Evolutionary conservation across 176 grass and related monocot species (phyloP).

Genomic region (Elaeis guineensis): DNA sequence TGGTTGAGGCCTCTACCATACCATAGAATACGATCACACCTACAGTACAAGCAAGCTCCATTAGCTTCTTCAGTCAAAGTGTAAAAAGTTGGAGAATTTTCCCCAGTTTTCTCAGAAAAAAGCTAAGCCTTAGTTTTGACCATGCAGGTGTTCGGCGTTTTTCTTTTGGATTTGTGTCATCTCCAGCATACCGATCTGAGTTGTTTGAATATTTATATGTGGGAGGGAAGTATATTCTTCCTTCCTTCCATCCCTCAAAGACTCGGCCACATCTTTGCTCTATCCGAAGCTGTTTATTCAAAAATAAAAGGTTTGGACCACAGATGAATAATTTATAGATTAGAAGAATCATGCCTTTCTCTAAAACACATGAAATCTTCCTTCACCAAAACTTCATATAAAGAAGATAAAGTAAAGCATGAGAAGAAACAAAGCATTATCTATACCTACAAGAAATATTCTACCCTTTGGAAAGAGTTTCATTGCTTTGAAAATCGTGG

Average conservation of each 20-base stretch:
- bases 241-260: constrained; percentile 82
- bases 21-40: constrained; percentile 97
- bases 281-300: constrained; percentile 56
- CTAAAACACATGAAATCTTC: no score
- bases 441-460: no score
- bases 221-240: constrained; percentile 90
- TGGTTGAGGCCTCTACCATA: constrained; percentile 79
- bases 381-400: no score
- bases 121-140: constrained; percentile 14
- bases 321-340: neutral
- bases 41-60: constrained; percentile 4
- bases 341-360: neutral
- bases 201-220: constrained; percentile 99
- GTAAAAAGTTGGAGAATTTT: no score
- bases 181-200: constrained; percentile 83
- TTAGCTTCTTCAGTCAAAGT: no score
- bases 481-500: no score
- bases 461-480: no score
- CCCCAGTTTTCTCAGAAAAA: no score
- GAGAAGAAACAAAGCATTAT: no score
- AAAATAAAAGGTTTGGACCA: constrained; percentile 8
- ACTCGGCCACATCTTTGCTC: constrained; percentile 80
- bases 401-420: no score
- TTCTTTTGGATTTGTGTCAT: constrained; percentile 80
- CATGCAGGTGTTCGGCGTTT: constrained; percentile 94